Evolutionary conservation across 2,329 filamentous ascomycete species (phyloP).

Genomic region (Claviceps cyperi): DNA sequence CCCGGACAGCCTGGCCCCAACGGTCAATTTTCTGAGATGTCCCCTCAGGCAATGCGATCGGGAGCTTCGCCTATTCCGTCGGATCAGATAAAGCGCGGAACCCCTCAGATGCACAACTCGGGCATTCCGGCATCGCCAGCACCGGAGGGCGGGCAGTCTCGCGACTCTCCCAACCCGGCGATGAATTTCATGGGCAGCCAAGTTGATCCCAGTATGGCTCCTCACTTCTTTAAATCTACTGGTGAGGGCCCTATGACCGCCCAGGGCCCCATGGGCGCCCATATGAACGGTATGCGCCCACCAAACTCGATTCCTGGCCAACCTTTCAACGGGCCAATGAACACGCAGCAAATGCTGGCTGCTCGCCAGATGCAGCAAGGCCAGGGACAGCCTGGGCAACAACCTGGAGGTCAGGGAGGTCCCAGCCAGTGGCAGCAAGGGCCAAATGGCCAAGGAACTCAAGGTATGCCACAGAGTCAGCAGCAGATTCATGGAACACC

Average conservation of each 20-base stretch:
- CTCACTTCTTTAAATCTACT: conserved; percentile 41
- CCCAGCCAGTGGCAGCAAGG: conserved; percentile 27
- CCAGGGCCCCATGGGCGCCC: conserved; percentile 21
- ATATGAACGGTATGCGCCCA: conserved; percentile 55
- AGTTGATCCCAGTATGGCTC: conserved; percentile 46
- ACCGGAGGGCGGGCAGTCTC: conserved; percentile 52
- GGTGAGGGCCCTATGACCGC: conserved; percentile 41
- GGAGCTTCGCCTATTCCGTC: conserved; percentile 63
- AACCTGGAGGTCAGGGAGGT: conserved; percentile 15
- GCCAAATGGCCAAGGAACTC: conserved; percentile 26
- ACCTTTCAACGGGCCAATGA: conserved; percentile 44
- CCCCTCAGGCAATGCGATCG: conserved; percentile 51
- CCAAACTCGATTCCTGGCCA: conserved; percentile 52
- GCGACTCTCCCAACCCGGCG: conserved; percentile 47
- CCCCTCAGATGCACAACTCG: conserved; percentile 55
- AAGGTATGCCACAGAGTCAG: conserved; percentile 25
- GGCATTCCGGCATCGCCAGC: conserved; percentile 53
- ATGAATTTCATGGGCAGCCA: conserved; percentile 50
- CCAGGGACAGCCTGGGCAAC: conserved; percentile 19
- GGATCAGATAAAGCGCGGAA: conserved; percentile 67
- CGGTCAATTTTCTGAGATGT: conserved; percentile 55
- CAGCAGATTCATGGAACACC: conserved; percentile 49
- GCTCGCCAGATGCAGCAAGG: conserved; percentile 24
- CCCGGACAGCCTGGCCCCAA: conserved; percentile 45
- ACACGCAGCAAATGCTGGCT: conserved; percentile 45